A percentile compares a stretch with the other conserved stretches of the same genome.
Evolutionary conservation across 441 rosid species (phyloP).

Genomic region (Raphanus hybrid): DNA sequence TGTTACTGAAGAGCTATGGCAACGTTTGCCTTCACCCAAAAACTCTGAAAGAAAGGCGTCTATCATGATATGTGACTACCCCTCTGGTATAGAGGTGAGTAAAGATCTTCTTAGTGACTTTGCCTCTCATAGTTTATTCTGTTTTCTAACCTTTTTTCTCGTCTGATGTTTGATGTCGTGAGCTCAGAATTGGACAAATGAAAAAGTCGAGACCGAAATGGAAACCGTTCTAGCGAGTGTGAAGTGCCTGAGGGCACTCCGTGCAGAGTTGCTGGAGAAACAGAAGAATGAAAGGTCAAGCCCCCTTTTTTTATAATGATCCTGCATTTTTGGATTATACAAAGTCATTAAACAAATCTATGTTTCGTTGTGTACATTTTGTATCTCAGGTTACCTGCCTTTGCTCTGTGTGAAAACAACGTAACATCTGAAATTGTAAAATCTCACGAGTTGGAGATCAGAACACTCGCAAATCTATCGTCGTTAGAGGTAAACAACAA

Average conservation of each 20-base stretch:
- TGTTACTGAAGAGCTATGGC: too few species aligned
- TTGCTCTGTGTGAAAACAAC: conserved; percentile 69
- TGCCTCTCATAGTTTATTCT: conserved; percentile 14
- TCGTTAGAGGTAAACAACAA: conserved; percentile 48
- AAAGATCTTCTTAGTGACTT: conserved; percentile 18
- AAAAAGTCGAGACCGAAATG: conserved; percentile 68
- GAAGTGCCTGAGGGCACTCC: conserved; percentile 72
- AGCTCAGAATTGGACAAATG: conserved; percentile 74
- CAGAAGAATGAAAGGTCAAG: conserved; percentile 79
- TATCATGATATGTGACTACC: conserved; percentile 80
- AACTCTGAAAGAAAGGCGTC: conserved; percentile 46
- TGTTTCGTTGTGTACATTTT: not conserved
- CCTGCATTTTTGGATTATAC: not conserved
- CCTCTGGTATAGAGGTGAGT: conserved; percentile 66
- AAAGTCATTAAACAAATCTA: not conserved
- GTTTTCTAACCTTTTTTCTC: conserved; percentile 13
- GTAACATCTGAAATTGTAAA: conserved; percentile 53
- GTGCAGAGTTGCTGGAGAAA: conserved; percentile 77
- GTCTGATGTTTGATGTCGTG: not conserved
- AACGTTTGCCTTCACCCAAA: too few species aligned
- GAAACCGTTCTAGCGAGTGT: conserved; percentile 72
- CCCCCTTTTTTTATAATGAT: not conserved
- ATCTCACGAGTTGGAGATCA: conserved; percentile 67
- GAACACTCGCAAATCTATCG: not conserved
- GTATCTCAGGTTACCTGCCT: conserved; percentile 70